These are phyloP conservation scores for Zygotorulaspora sp. DNA, from an alignment of 805 yeast species.

Conservation along the genomic window DNA sequence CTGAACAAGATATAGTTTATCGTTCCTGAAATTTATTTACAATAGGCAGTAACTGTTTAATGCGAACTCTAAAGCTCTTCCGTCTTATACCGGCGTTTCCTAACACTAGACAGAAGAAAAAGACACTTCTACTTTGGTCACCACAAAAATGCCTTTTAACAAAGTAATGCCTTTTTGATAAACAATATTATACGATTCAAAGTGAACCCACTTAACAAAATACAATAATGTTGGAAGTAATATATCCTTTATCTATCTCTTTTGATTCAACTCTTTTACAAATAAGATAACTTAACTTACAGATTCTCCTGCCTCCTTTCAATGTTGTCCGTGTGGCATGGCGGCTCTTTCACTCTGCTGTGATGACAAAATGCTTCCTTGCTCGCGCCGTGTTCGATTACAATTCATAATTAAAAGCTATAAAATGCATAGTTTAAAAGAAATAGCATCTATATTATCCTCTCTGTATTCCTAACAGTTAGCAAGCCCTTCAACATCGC, in stretches of 20 bases:
- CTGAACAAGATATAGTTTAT: too few relatives aligned
- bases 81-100: too few relatives aligned
- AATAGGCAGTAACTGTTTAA: too few relatives aligned
- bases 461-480: slow-evolving; percentile 1
- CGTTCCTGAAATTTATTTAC: too few relatives aligned
- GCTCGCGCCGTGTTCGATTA: not conserved
- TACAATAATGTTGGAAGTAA: too few relatives aligned
- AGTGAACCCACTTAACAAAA: too few relatives aligned
- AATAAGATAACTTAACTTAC: not conserved
- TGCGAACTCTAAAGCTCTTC: too few relatives aligned
- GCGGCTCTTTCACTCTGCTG: slow-evolving; percentile 1
- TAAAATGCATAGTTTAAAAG: too few relatives aligned
- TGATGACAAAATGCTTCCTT: not conserved
- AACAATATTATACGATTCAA: too few relatives aligned
- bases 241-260: not conserved
- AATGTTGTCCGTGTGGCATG: not conserved
- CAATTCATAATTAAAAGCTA: too few relatives aligned
- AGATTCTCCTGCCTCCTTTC: slow-evolving; percentile 3
- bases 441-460: slow-evolving; percentile 5
- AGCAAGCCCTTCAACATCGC: slow-evolving; percentile 5
- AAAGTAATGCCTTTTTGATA: not conserved
- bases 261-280: not conserved
- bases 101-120: not conserved
- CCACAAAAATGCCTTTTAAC: not conserved
- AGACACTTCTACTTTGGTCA: not conserved